Evolutionary conservation across 495 filamentous ascomycete genomes (phyloP).

Genomic region (Neurospora sp.): DNA sequence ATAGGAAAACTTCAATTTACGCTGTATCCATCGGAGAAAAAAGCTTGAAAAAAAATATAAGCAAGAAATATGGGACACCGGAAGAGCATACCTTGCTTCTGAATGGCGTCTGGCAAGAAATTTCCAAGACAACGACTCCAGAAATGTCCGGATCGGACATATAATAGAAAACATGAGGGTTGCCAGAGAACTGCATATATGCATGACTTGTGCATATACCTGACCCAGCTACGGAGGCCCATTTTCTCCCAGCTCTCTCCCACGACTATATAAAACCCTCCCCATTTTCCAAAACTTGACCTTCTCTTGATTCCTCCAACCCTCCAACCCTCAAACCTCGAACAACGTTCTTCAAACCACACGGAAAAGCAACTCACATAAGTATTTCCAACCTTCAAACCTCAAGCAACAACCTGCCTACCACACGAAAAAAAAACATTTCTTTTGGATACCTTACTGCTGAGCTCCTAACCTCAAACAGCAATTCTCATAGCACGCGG

Average conservation of each 20-base stretch:
- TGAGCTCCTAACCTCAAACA: neutral
- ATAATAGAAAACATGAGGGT: neutral
- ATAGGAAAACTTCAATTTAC: neutral
- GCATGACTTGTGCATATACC: neutral
- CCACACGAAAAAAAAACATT: neutral
- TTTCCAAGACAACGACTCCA: neutral
- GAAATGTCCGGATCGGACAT: neutral
- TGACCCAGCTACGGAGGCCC: neutral
- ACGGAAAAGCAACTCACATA: neutral
- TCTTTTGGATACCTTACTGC: too few relatives aligned
- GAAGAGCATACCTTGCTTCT: neutral
- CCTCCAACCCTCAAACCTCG: neutral
- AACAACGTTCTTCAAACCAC: neutral
- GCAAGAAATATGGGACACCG: neutral
- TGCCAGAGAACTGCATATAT: neutral
- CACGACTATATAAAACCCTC: neutral
- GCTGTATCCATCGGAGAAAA: neutral
- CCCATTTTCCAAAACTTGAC: neutral
- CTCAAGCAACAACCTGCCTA: neutral
- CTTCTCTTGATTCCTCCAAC: neutral
- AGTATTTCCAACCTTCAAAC: neutral
- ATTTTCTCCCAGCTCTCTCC: neutral
- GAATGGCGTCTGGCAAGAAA: neutral
- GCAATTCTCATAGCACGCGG: neutral
- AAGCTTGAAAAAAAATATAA: neutral